Conservation (phyloP, 2,329 filamentous ascomycete species). For the Basipetospora chlamydospora region DNA sequence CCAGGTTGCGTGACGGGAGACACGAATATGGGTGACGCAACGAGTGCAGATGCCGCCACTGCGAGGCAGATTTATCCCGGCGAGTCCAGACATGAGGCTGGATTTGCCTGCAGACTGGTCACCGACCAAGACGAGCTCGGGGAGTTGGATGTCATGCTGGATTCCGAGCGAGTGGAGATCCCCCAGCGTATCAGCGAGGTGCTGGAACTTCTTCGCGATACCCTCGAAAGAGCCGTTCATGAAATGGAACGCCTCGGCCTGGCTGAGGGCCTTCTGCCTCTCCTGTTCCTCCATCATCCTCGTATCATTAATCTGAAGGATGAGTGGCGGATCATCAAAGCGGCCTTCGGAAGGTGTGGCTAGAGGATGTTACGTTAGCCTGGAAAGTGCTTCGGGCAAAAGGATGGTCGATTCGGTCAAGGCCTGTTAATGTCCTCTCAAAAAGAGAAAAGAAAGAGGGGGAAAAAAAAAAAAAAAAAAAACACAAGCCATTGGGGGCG, state of each 20-base stretch:
- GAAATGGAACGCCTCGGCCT: constrained; percentile 20
- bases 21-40: constrained; percentile 67
- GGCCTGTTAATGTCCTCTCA: too few species aligned
- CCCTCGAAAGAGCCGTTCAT: constrained; percentile 30
- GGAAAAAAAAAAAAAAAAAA: too few species aligned
- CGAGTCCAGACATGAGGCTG: constrained; percentile 48
- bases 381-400: too few species aligned
- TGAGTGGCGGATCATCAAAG: constrained; percentile 2
- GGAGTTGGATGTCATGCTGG: constrained; percentile 54
- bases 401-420: too few species aligned
- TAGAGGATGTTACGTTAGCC: too few species aligned
- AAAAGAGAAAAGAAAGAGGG: too few species aligned
- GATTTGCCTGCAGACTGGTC: constrained; percentile 80
- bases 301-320: constrained; percentile 6
- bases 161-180: constrained; percentile 60
- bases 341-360: constrained; percentile 5
- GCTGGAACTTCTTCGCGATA: constrained; percentile 49
- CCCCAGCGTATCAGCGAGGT: constrained; percentile 50
- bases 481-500: too few species aligned
- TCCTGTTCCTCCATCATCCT: constrained; percentile 11
- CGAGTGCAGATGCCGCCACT: constrained; percentile 62
- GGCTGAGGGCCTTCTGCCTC: constrained; percentile 11
- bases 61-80: constrained; percentile 57
- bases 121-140: constrained; percentile 70
- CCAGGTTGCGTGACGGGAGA: constrained; percentile 47